Percentiles rank a stretch among this genome's conserved stretches.
phyloP scores from a whole-genome alignment of 805 yeast genomes.

The Wickerhamiella siamensis region DNA sequence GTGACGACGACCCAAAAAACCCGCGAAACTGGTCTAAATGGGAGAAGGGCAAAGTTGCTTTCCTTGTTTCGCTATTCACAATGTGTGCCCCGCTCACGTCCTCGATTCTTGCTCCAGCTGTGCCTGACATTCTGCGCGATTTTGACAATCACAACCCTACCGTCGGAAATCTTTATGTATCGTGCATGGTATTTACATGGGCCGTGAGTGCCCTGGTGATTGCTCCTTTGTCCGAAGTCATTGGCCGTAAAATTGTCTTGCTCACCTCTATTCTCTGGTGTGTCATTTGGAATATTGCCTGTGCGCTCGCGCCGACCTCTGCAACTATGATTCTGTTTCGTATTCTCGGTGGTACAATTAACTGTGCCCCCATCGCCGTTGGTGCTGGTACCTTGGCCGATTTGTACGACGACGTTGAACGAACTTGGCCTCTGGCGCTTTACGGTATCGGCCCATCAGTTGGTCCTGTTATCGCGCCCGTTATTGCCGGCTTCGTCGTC shows the following conservation, averaged over 20 bases:
- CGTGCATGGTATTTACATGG: conserved; percentile 56
- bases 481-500: conserved; percentile 41
- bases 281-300: conserved; percentile 32
- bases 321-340: conserved; percentile 45
- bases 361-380: conserved; percentile 51
- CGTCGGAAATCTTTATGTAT: conserved; percentile 40
- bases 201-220: conserved; percentile 51
- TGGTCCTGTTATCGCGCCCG: conserved; percentile 39
- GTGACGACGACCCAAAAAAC: conserved; percentile 41
- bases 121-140: conserved; percentile 32
- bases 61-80: conserved; percentile 39
- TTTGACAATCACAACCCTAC: conserved; percentile 31
- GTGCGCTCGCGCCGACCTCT: conserved; percentile 43
- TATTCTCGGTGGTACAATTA: conserved; percentile 52
- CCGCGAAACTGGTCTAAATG: conserved; percentile 47
- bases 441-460: conserved; percentile 47
- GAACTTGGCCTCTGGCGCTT: conserved; percentile 43
- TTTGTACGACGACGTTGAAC: conserved; percentile 35
- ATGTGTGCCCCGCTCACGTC: conserved; percentile 49
- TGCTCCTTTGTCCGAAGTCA: conserved; percentile 55
- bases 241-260: conserved; percentile 47
- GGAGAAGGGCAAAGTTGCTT: conserved; percentile 32
- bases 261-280: conserved; percentile 37
- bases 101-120: conserved; percentile 48
- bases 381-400: conserved; percentile 61